Evolutionary conservation across 2,329 filamentous ascomycete species (phyloP), one percentile per base, ranked within the genome.

Genomic region (Grosmannia serpens): DNA sequence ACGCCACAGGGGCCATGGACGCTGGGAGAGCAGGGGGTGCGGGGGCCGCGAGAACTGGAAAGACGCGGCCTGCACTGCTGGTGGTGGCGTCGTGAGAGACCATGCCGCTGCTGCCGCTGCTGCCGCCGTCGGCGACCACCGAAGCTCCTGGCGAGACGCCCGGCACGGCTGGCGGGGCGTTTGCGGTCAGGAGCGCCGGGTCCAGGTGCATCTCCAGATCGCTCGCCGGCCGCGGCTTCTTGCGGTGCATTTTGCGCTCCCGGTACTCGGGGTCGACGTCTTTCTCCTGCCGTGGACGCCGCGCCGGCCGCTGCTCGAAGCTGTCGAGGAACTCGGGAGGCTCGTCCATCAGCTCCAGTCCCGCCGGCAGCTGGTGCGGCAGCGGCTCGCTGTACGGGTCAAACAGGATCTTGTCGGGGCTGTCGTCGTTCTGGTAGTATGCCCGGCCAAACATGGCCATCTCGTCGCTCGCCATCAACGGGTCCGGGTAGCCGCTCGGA

Each of bases 381-480:
- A 76, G 70, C 6, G 80, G 81, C 31, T 74, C 73, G 63, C 83
- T 77, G 64, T 82, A 84, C 10, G 77, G 77, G 62, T 84, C 79
- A 59, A 84, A 84, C 3, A 84, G 67, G 66, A 84, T 84, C 64
- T 73, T 80, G 66, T 83, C 79, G 1, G 77, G 74, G 26, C 74
- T 75, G 62, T 82, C 78, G 60, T 82, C 80, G 59, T 83, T 76
- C 65, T 83, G 83, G 67, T 83, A 84, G 67, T 83, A 84, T 11
- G 80, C 81, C 73, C 82, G 78, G 20, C 81, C 81, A 62, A 83
- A 71, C 67, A 76, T 78, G 3, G 47, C 13, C 29, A 58, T 46
- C 33, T 61, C 57, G 20, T 56, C 35, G 22, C 20, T 24, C 1
- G 46, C 44, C 8, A 22, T 15, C 15, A 73, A 70, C 10, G 65